Evolutionary conservation across 2,329 filamentous ascomycete genomes (phyloP), one percentile per base, ranked within the genome.

Genomic region (Penicillium capsulatum): DNA sequence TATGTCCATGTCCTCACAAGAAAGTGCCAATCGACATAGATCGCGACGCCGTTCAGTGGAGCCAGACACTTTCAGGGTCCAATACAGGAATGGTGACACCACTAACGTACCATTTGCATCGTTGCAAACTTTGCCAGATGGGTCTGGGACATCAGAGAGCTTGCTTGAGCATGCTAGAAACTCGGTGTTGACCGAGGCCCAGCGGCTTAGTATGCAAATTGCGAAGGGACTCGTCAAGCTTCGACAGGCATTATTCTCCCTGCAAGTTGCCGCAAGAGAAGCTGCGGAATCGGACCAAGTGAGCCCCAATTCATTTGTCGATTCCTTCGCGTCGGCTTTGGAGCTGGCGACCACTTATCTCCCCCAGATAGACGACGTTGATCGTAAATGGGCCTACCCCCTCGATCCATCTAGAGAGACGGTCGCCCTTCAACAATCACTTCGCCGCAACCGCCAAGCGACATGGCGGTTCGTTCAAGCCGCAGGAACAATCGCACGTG

Each of bases 391-490:
- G 79, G 62, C 70, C 7, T 83, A 82, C 54, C 79, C 80, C 0
- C 55, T 81, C 19, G 71, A 79, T 38, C 78, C 79, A 4, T 61
- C 65, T 8, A 59, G 63, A 2, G 69, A 76, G 15, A 71, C 76
- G 27, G 72, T 82, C 8, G 55, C 63, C 8, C 57, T 76, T 5
- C 77, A 83, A 50, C 74, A 76, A 48, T 73, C 72, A 7, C 64
- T 81, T 16, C 74, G 78, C 20, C 69, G 70, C 19, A 70, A 75
- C 46, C 74, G 79, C 27, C 74, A 77, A 45, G 68, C 75, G 13
- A 68, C 72, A 20, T 74, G 76, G 56, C 71, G 78, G 40, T 83
- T 82, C 54, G 73, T 81, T 2, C 80, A 83, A 59, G 79, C 77
- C 30, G 69, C 76, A 26, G 80, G 79, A 17, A 77, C 74, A 3